Evolutionary conservation across 441 rosid genomes (phyloP), one percentile per base, ranked within the genome.

Genomic region (Adansonia grandidieri): DNA sequence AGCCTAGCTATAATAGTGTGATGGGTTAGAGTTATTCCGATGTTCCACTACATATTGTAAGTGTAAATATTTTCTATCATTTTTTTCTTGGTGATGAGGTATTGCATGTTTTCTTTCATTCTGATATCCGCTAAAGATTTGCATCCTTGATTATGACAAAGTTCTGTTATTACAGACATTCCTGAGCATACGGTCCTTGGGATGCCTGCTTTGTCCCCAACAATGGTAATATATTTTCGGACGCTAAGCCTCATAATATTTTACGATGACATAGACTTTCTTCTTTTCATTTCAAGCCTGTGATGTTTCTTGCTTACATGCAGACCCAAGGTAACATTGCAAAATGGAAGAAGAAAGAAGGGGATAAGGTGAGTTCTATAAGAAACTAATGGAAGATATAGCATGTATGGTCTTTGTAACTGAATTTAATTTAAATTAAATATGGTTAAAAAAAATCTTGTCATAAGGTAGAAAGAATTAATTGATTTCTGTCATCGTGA

Each of bases 131-230:
- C 42, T 37, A 37, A 37, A 37, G 42, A 37, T 37, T 37, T 37
- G 42, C 42, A 37, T 37, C 42, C 42, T 62, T 56, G 40, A n/a
- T 77, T 76, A 20, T 58, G 80, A 73, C 37, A 58, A 42, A 20
- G 66, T 58, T 73, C 37, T 84, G 60, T 79, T 60, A 57, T 77
- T 82, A 71, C 89, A 92, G 93, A 89, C 78, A 76, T 80, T 80
- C 82, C 89, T 77, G 40, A 92, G 22, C 95, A 95, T 82, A 77
- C 85, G 4, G 88, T 93, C 82, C 82, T 95, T 60, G 88, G 93
- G 82, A 92, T 95, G 99, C 99, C 99, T 48, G 99, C 99, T 72
- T 88, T 93, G 86, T 95, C 99, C 79, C 99, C 99, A 14, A 91
- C 98, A 64, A 95, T 95, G 99, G 99, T 95, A 85, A 81, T 90